Evolutionary conservation across 768 basidiomycete genomes (phyloP), one percentile per base, ranked within the genome.

Genomic region (Cyathus striatus): DNA sequence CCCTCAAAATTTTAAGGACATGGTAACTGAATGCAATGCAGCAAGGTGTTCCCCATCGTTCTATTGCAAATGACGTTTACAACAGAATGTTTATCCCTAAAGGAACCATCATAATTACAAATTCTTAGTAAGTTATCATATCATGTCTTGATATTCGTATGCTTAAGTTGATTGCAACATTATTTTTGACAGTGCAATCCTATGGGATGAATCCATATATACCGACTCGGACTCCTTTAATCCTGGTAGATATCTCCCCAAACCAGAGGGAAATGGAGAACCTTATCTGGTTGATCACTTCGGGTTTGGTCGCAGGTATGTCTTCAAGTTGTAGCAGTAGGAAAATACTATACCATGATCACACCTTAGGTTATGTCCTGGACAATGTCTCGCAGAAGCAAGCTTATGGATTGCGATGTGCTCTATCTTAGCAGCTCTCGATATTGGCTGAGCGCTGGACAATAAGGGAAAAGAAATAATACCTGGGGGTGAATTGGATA

Each of bases 381-480:
- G 73, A 5, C 54, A 62, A n/a, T 45, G 69, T 34, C 52, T 78
- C 27, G 72, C 70, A 0, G 68, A 74, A 25, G 55, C 61, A 4
- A 70, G 68, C 13, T 22, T 72, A 18, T 67, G 63, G 56, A 54
- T 58, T 20, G 52, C 53, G 2, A 52, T 56, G 12, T 51, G 50
- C 16, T 40, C 51, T 13, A 45, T 69, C 12, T 52, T 65, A 24
- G 55, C 63, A 6, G 46, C 56, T 5, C 62, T 63, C 46, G 41
- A 54, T 24, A 55, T 69, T 34, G 37, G 37, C 16, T 49, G 52
- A 18, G 42, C 41, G 1, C 40, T 48, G 9, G 54, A 32, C 3
- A 25, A 39, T 7, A 44, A 48, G 23, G 54, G 54, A 23, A 42
- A 46, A 20, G 42, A 30, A 13, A 56, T 69, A 14, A 62, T 53